Base-by-base conservation (phyloP, 2,329 filamentous ascomycete species). In the Sporothrix mexicana region DNA sequence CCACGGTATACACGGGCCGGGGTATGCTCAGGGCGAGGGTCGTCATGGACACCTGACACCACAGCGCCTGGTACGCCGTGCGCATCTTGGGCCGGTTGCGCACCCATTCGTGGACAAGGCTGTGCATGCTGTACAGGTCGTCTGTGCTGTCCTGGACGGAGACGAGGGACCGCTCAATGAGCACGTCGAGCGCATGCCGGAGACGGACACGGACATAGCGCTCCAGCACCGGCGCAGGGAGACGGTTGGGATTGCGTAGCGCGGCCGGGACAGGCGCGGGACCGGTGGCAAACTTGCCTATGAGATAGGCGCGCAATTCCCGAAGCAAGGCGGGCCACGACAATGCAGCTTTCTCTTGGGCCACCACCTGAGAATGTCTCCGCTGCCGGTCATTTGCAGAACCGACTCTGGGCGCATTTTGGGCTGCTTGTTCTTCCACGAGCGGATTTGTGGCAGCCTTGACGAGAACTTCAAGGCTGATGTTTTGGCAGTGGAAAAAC, bases 41-140 rank as follows among this genome's bases (percentile, higher is more conserved):
- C 10, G 51, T 53, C 51, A 53, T 53, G 51, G 51, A 53, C 12
- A 53, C 23, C n/a, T 53, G 51, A 10, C 51, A 53, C 51, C 51
- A 53, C n/a, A 53, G 12, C 10, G 51, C n/a, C 51, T 53, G 51
- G 5, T 20, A 20, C 1, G 51, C 51, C 51, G 51, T 53, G n/a
- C 51, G 51, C 51, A 53, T 53, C 12, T 53, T 53, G 51, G 51
- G 51, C 8, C 51, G 51, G 7, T 20, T 17, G 7, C 51, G n/a
- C 1, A 53, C 51, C 51, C 51, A 53, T 13, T 53, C 51, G 17
- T 53, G 51, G 17, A 53, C 51, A 10, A 53, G 51, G 12, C 51
- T 53, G 51, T 53, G 51, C 51, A 53, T 53, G n/a, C 51, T 53
- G 51, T 53, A 53, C n/a, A 53, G 51, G 23, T 53, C 51, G n/a